These are phyloP conservation scores for Nicotiana noctiflora DNA, from an alignment of 257 asterid species.

Conservation along the genomic window DNA sequence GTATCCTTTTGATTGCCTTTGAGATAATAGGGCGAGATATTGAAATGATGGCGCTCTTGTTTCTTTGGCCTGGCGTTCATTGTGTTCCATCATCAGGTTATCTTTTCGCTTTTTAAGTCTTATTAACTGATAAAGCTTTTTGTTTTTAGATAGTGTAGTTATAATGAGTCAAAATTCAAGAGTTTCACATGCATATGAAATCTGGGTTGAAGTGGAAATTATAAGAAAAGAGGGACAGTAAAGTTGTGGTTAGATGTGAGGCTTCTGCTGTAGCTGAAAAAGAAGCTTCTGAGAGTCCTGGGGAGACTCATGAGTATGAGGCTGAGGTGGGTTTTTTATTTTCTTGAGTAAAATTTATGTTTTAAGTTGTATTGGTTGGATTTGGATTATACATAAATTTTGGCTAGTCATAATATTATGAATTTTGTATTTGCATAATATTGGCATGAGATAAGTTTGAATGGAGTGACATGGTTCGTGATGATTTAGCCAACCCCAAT, in stretches of 20 bases:
- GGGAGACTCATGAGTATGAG: conserved; percentile 76
- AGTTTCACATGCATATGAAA: conserved; percentile 5
- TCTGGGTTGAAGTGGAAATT: conserved; percentile 65
- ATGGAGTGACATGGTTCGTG: too few relatives aligned
- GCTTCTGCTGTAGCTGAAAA: conserved; percentile 86
- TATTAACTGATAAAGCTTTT: not conserved
- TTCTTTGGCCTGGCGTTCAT: conserved; percentile 82
- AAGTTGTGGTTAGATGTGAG: conserved; percentile 74
- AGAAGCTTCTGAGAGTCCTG: conserved; percentile 63
- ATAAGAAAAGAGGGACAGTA: conserved; percentile 38
- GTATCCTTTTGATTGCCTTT: conserved; percentile 29
- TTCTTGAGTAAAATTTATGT: not conserved
- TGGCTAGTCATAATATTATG: not conserved
- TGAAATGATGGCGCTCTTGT: too few relatives aligned
- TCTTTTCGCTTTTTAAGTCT: not conserved
- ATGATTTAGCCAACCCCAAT: too few relatives aligned
- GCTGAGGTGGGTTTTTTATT: conserved; percentile 63
- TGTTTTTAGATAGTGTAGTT: not conserved
- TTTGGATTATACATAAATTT: not conserved
- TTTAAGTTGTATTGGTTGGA: not conserved
- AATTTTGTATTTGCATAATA: too few relatives aligned
- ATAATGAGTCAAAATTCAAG: not conserved
- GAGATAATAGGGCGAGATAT: too few relatives aligned
- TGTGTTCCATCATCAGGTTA: conserved; percentile 93
- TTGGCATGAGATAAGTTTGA: too few relatives aligned